phyloP scores from a whole-genome alignment of 1,139 yeast genomes.

The Pneumocystis carinii region DNA sequence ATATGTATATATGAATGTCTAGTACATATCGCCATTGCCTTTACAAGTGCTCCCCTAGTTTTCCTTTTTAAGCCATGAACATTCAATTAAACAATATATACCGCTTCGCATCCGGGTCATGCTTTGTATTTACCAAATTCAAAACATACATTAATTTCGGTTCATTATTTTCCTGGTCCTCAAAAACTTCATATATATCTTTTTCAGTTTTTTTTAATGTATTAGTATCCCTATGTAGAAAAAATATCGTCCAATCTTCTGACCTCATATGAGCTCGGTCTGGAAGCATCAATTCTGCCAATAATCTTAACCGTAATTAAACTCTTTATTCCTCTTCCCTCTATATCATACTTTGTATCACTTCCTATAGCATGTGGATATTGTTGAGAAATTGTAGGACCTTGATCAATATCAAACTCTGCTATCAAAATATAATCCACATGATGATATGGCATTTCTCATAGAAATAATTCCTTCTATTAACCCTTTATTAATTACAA shows the following conservation, averaged over 20 bases:
- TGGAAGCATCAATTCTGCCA: constrained; percentile 45
- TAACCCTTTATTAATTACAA: neutral
- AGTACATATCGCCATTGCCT: constrained; percentile 42
- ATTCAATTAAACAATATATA: neutral
- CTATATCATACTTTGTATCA: constrained; percentile 21
- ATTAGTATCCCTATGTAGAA: constrained; percentile 27
- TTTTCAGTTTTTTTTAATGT: neutral
- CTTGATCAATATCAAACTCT: constrained; percentile 50
- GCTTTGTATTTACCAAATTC: constrained; percentile 43
- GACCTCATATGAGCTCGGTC: constrained; percentile 48
- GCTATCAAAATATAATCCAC: constrained; percentile 29
- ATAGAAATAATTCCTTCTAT: neutral
- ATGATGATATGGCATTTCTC: constrained; percentile 8
- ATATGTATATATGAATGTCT: constrained; percentile 38
- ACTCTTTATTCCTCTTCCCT: neutral
- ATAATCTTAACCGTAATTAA: constrained; percentile 1
- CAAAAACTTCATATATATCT: constrained; percentile 17
- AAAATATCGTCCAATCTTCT: constrained; percentile 47
- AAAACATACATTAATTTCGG: constrained; percentile 38
- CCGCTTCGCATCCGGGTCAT: constrained; percentile 29
- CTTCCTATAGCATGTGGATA: constrained; percentile 40
- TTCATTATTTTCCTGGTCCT: constrained; percentile 18
- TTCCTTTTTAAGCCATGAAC: neutral
- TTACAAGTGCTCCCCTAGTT: constrained; percentile 39
- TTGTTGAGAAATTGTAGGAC: constrained; percentile 40